phyloP scores from a whole-genome alignment of 1,284 basidiomycete genomes.

The Ceratobasidium theobromae region DNA sequence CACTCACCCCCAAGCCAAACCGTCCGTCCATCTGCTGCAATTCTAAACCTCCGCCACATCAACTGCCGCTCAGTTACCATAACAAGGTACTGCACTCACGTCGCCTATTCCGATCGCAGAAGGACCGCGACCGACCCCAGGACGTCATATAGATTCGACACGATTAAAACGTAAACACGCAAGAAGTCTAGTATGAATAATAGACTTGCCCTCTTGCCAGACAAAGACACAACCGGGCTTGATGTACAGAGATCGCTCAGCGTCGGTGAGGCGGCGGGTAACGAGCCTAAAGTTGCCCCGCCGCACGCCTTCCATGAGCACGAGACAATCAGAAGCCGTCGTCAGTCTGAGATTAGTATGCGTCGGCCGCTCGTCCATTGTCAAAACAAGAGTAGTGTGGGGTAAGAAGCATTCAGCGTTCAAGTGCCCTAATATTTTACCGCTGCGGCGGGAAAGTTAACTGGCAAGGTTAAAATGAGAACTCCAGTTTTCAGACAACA shows the following conservation, averaged over 20 bases:
- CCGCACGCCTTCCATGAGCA: slow-evolving; percentile 31
- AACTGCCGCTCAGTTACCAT: slow-evolving; percentile 31
- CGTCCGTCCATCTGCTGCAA: slow-evolving; percentile 32
- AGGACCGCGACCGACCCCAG: background rate
- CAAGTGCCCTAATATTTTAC: slow-evolving; percentile 25
- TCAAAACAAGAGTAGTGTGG: slow-evolving; percentile 32
- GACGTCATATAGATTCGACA: slow-evolving; percentile 1
- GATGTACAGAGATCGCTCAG: slow-evolving; percentile 30
- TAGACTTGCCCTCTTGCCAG: slow-evolving; percentile 30
- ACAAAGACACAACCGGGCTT: slow-evolving; percentile 30
- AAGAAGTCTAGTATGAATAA: background rate
- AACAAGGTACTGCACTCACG: slow-evolving; percentile 28
- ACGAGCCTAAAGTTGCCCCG: slow-evolving; percentile 23
- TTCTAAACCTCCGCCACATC: slow-evolving; percentile 31
- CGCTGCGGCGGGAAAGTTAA: slow-evolving; percentile 7
- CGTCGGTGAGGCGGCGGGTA: slow-evolving; percentile 31
- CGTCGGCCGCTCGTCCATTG: slow-evolving; percentile 32
- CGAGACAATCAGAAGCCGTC: slow-evolving; percentile 30
- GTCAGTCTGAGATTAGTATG: slow-evolving; percentile 30
- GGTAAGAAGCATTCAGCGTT: slow-evolving; percentile 31
- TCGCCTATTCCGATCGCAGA: slow-evolving; percentile 23
- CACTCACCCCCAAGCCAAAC: slow-evolving; percentile 32
- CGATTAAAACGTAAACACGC: slow-evolving; percentile 4
- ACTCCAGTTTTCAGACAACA: background rate
- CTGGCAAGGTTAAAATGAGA: slow-evolving; percentile 23